Evolutionary conservation across 345 rosid species (phyloP), one percentile per base, ranked within the genome.

Genomic region (Kernera saxatilis): DNA sequence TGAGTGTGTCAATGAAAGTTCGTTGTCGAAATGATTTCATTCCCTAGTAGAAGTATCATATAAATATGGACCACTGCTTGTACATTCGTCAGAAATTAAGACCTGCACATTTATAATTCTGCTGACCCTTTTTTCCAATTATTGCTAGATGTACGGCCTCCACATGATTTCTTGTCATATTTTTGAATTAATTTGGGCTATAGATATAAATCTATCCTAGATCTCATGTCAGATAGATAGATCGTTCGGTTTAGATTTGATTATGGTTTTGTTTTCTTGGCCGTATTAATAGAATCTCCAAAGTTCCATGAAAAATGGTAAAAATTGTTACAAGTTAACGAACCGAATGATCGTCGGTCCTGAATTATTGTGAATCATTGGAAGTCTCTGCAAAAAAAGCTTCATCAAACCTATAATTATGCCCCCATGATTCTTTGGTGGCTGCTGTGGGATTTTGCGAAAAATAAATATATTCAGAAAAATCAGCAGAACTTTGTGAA

Each of bases 41-140:
- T 68, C 83, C 65, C 70, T 58, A 76, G 74, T 58, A 71, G 78
- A 71, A 69, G 68, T 68, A 39, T 75, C 70, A 23, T 74, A 52
- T 53, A 43, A 33, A 33, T 54, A 23, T 49, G 86, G 87, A 83
- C 92, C 92, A 83, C 84, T 64, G 52, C 17, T 67, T 77, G 66
- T 61, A 75, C 69, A 69, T 67, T 60, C 56, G 77, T 77, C 71
- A 76, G 76, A 75, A 77, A 61, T 67, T 68, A 72, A 44, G 46
- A 61, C 73, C 63, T 65, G 70, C 59, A 50, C 75, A 82, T 78
- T 82, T 69, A 77, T 76, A 68, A 60, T 61, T 59, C 78, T 49
- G 37, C 73, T 74, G 78, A 74, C 78, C 37, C 32, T 50, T 68
- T 58, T 44, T 60, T 15, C 78, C 74, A 75, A 75, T 75, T 68